Percentiles rank a stretch among this genome's conserved stretches.
Conservation (phyloP, 2,329 filamentous ascomycete species). For the Boeremia exigua region DNA sequence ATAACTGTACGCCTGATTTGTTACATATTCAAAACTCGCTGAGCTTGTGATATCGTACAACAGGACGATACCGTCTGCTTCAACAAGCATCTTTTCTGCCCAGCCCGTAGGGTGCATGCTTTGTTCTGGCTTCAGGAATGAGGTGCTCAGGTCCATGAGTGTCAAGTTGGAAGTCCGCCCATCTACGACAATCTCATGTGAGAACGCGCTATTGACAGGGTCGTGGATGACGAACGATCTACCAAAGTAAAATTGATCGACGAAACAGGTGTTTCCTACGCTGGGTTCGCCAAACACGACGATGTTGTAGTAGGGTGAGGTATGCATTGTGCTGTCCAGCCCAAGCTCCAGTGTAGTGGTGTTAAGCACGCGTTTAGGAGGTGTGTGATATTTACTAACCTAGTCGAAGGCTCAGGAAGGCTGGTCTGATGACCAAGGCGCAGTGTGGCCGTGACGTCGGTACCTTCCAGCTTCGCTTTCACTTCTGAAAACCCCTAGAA, state of each 20-base stretch:
- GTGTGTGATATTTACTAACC: no score
- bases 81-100: conserved; percentile 14
- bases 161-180: conserved; percentile 10
- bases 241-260: conserved; percentile 20
- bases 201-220: neutral
- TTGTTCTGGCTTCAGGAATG: conserved; percentile 15
- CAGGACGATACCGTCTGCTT: conserved; percentile 33
- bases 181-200: conserved; percentile 18
- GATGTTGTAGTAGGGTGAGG: conserved; percentile 1
- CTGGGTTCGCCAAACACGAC: conserved; percentile 26
- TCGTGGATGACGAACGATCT: conserved; percentile 21
- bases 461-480: neutral
- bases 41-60: conserved; percentile 37
- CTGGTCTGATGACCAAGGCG: conserved; percentile 3
- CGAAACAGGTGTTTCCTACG: conserved; percentile 32
- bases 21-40: conserved; percentile 31
- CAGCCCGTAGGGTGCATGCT: neutral
- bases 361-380: neutral
- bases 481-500: neutral
- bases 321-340: neutral
- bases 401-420: neutral
- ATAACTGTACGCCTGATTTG: conserved; percentile 24
- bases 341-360: neutral
- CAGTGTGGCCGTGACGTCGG: neutral
- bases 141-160: conserved; percentile 31